Evolutionary conservation across 148 eudicot genomes (phyloP).

Genomic region (Polygonum maritimum): DNA sequence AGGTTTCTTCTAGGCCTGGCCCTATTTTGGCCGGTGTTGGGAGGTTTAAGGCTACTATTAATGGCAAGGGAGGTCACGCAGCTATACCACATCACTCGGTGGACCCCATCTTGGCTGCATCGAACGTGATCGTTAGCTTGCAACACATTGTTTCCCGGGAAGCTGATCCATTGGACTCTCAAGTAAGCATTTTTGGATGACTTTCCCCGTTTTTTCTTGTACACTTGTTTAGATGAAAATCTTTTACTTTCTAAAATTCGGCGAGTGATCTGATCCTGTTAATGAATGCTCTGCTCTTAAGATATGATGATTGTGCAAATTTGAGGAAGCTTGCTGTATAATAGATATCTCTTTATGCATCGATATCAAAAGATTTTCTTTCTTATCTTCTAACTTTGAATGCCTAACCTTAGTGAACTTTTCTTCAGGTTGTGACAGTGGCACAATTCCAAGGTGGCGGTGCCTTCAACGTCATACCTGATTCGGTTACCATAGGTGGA

Average conservation of each 20-base stretch:
- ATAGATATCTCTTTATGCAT: neutral
- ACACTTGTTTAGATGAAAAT: neutral
- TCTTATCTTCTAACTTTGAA: neutral
- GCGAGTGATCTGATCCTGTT: neutral
- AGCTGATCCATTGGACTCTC: constrained; percentile 83
- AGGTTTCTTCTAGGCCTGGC: constrained; percentile 50
- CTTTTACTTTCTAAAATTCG: neutral
- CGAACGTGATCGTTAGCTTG: constrained; percentile 54
- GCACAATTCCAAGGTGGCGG: constrained; percentile 91
- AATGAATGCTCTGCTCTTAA: neutral
- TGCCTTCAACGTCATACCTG: constrained; percentile 96
- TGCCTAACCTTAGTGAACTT: neutral
- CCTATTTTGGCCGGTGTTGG: constrained; percentile 65
- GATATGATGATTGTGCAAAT: neutral
- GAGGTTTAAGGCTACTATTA: constrained; percentile 56
- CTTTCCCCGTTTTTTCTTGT: neutral
- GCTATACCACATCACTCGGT: constrained; percentile 71
- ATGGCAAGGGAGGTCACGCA: constrained; percentile 86
- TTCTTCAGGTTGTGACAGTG: constrained; percentile 81
- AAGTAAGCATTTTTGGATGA: constrained; percentile 22
- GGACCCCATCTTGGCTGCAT: constrained; percentile 78
- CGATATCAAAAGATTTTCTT: neutral
- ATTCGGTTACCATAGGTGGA: constrained; percentile 91
- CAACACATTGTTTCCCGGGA: constrained; percentile 84
- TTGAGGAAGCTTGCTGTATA: neutral